Evolutionary conservation across 176 grass and related monocot species (phyloP), one percentile per base, ranked within the genome.

Genomic region (Zoysia japonica): DNA sequence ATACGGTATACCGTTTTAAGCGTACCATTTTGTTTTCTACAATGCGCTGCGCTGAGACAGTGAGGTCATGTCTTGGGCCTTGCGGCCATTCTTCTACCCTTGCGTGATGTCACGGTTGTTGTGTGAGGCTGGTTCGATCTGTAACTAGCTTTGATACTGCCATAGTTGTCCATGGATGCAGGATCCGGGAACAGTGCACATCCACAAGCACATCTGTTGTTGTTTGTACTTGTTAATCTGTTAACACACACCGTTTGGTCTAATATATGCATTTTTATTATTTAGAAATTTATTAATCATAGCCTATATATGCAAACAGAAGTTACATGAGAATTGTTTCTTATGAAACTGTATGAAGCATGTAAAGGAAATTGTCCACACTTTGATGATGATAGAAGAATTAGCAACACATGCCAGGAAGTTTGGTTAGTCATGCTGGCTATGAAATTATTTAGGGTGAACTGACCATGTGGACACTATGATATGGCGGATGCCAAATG

Each of bases 281-380:
- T 28, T 57, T 50, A 50, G 12, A 5, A 11, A 49, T 67, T 43
- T 39, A 43, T 19, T 12, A 6, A 50, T 12, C 8, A 36, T 60
- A 49, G 56, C 36, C 9, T 8, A 35, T 50, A 0, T 66, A n/a
- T 37, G 71, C 44, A n/a, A 6, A 41, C 7, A 75, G 60, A 16
- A 17, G 10, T 66, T 67, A 45, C 45, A 47, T 74, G 14, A 13
- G 2, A 74, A 7, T 53, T 47, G 39, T 68, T 35, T 74, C 40
- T 48, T 50, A 47, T 80, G 20, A 75, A 52, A 88, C 75, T 6
- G 9, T 14, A 78, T 44, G 60, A 72, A 61, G 2, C 20, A 49
- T 59, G 6, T 28, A 11, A 10, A 61, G 20, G 38, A 60, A 67
- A 7, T 52, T 19, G 19, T 65, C 46, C 13, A 46, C 5, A 28